Percentiles rank a stretch among this genome's conserved stretches.
These are phyloP conservation scores for Murraya paniculata DNA, from an alignment of 345 rosid species.

Conservation along the genomic window DNA sequence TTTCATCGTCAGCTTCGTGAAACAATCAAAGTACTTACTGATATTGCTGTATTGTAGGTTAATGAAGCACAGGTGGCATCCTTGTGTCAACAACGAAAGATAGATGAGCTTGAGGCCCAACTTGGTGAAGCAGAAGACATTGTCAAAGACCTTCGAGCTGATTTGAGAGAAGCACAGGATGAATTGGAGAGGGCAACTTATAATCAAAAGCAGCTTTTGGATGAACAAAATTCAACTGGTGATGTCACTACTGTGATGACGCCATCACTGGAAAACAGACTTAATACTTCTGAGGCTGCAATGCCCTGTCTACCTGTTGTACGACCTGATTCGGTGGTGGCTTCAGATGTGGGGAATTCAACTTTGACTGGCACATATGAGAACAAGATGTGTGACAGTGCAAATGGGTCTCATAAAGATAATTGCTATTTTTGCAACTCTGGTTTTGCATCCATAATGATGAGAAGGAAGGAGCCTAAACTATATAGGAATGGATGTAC, in stretches of 20 bases:
- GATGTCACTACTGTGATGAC: conserved; percentile 22
- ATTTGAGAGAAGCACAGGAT: conserved; percentile 57
- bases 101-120: conserved; percentile 87
- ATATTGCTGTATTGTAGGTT: conserved; percentile 37
- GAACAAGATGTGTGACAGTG: conserved; percentile 32
- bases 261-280: conserved; percentile 27
- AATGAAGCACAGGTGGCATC: conserved; percentile 63
- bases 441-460: conserved; percentile 66
- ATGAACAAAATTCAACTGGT: conserved; percentile 12
- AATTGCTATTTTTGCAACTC: conserved; percentile 45
- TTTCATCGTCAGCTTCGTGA: not conserved
- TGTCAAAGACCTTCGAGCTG: conserved; percentile 77
- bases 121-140: conserved; percentile 87
- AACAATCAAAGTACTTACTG: not conserved
- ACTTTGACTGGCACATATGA: conserved; percentile 25
- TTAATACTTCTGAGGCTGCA: conserved; percentile 22
- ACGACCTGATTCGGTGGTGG: conserved; percentile 20
- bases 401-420: conserved; percentile 33
- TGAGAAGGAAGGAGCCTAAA: conserved; percentile 60
- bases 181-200: conserved; percentile 49
- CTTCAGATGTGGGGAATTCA: conserved; percentile 32
- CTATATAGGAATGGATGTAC: conserved; percentile 46
- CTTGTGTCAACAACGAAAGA: conserved; percentile 49
- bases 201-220: conserved; percentile 25
- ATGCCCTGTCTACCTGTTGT: conserved; percentile 34